Evolutionary conservation across 2,329 filamentous ascomycete genomes (phyloP).

Genomic region (Alternaria arbusti): DNA sequence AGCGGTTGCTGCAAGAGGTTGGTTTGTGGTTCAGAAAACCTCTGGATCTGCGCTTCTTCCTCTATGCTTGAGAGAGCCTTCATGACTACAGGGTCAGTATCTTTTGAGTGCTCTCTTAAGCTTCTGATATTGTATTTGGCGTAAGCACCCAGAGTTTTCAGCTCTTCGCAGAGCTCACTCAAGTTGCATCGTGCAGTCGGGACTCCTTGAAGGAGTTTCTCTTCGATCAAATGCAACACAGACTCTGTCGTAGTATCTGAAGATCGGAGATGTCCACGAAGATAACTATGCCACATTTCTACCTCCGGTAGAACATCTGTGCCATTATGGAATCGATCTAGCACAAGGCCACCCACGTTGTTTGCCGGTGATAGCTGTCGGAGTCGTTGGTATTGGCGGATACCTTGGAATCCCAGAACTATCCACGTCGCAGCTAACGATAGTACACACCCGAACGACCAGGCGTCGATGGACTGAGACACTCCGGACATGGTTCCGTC

Average conservation of each 20-base stretch:
- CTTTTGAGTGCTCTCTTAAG: neutral
- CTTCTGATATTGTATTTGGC: neutral
- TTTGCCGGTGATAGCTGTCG: conserved; percentile 1
- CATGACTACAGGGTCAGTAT: conserved; percentile 2
- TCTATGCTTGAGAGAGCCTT: conserved; percentile 9
- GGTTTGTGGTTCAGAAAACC: neutral
- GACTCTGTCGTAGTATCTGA: neutral
- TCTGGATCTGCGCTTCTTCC: conserved; percentile 3
- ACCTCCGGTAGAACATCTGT: neutral
- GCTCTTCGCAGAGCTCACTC: neutral
- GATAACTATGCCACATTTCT: neutral
- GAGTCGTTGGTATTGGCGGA: conserved; percentile 31
- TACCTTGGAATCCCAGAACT: conserved; percentile 43
- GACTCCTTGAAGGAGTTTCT: neutral
- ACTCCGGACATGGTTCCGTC: conserved; percentile 6
- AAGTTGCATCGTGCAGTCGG: neutral
- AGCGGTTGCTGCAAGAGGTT: no score
- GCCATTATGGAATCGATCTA: neutral
- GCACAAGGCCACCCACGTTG: fast-evolving
- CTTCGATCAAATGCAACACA: neutral
- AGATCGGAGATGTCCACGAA: neutral
- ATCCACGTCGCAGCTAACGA: conserved; percentile 50
- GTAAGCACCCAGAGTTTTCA: neutral
- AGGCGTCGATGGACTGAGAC: conserved; percentile 47
- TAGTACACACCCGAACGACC: conserved; percentile 50